Conservation (phyloP, 345 rosid genomes). For the Rhodamnia argentea region DNA sequence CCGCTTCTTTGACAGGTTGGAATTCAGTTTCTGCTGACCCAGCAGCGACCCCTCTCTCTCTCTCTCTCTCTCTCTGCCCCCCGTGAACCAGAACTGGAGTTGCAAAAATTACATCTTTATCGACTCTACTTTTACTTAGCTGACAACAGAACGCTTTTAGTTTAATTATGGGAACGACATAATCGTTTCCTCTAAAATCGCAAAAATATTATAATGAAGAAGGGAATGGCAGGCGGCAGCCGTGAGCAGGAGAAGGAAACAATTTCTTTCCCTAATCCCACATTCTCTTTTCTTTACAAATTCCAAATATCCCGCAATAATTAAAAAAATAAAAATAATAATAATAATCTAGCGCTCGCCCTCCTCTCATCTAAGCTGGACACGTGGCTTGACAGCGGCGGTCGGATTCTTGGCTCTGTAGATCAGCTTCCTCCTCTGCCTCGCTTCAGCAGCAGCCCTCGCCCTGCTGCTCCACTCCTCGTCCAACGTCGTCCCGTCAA, state of each 20-base stretch:
- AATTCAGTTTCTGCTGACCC: neutral
- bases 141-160: neutral
- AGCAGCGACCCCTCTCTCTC: neutral
- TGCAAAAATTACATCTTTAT: neutral
- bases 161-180: neutral
- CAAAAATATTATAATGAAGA: neutral
- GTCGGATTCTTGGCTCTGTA: neutral
- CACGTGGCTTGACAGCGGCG: neutral
- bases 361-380: neutral
- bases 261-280: neutral
- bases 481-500: neutral
- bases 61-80: neutral
- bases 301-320: neutral
- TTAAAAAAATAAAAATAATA: no score
- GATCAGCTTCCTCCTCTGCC: neutral
- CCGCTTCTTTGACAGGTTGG: neutral
- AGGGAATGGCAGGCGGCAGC: neutral
- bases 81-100: neutral
- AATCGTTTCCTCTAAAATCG: neutral
- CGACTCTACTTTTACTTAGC: neutral
- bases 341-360: neutral
- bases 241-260: neutral
- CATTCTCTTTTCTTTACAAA: neutral
- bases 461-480: neutral
- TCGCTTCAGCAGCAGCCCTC: neutral